Conservation (phyloP, 805 yeast genomes). For the Sporopachydermia quercuum region DNA sequence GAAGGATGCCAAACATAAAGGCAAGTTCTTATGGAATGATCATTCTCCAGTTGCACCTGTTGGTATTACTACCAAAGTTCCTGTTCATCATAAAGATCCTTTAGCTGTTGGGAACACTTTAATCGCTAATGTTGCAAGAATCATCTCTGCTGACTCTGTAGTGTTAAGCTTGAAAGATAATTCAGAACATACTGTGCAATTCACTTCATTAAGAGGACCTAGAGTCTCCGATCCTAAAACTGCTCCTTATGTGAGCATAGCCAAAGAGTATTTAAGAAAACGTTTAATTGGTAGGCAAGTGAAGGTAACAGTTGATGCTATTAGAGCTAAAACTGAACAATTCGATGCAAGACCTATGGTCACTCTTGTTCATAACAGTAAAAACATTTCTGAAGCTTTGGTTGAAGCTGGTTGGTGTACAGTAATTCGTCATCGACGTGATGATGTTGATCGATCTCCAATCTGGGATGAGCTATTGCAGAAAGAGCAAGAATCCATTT, state of each 20-base stretch:
- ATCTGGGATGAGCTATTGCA: slow-evolving; percentile 70
- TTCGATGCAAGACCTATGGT: slow-evolving; percentile 56
- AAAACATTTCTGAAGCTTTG: slow-evolving; percentile 44
- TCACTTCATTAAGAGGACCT: slow-evolving; percentile 68
- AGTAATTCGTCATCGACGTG: slow-evolving; percentile 67
- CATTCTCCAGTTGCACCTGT: slow-evolving; percentile 13
- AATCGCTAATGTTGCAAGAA: slow-evolving; percentile 41
- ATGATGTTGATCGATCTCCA: slow-evolving; percentile 53
- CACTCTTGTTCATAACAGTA: slow-evolving; percentile 36
- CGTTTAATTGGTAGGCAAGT: slow-evolving; percentile 59
- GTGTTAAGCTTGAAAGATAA: slow-evolving; percentile 35
- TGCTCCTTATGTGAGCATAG: slow-evolving; percentile 43
- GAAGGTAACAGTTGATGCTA: slow-evolving; percentile 44
- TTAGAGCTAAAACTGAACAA: slow-evolving; percentile 43
- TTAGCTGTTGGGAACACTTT: slow-evolving; percentile 30
- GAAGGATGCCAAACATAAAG: slow-evolving; percentile 38
- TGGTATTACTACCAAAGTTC: slow-evolving; percentile 11
- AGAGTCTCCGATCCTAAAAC: slow-evolving; percentile 41
- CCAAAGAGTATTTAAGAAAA: slow-evolving; percentile 63
- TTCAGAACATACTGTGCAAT: slow-evolving; percentile 50
- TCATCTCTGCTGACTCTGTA: slow-evolving; percentile 56
- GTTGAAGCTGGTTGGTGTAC: slow-evolving; percentile 58
- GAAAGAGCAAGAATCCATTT: slow-evolving; percentile 45
- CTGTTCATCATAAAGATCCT: too few species aligned
- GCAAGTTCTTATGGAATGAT: slow-evolving; percentile 43